Evolutionary conservation across 768 basidiomycete species (phyloP).

Genomic region (Naganishia antarctica): DNA sequence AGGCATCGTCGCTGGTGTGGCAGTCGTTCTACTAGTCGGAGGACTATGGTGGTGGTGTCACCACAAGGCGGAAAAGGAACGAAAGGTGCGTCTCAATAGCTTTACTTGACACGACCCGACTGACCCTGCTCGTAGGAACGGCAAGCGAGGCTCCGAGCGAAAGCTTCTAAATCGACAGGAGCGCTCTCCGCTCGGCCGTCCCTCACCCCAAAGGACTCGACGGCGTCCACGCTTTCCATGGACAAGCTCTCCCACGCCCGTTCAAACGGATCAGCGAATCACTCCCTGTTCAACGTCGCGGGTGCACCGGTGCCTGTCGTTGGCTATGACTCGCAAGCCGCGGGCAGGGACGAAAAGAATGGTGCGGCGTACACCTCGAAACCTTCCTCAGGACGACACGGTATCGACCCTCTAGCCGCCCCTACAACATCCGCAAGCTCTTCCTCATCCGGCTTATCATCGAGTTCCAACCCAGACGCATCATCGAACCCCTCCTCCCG

Average conservation of each 20-base stretch:
- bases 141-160: constrained; percentile 9
- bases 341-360: not conserved
- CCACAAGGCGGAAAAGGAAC: constrained; percentile 22
- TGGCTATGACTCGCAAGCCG: not conserved
- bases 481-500: not conserved
- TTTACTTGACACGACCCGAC: not conserved
- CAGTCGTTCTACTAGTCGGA: constrained; percentile 21
- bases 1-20: constrained; percentile 25
- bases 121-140: not conserved
- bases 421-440: not conserved
- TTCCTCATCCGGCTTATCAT: not conserved
- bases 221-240: constrained; percentile 9
- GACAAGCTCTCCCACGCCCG: not conserved
- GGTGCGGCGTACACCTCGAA: not conserved
- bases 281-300: not conserved
- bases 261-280: not conserved
- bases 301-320: not conserved
- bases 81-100: no score
- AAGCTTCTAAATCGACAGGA: not conserved
- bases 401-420: not conserved
- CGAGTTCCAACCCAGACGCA: not conserved
- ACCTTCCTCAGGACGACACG: not conserved
- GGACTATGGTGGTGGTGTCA: constrained; percentile 29
- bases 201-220: constrained; percentile 3
- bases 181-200: constrained; percentile 5